Evolutionary conservation across 2,329 filamentous ascomycete species (phyloP).

Genomic region (Leptosphaerulina australis): DNA sequence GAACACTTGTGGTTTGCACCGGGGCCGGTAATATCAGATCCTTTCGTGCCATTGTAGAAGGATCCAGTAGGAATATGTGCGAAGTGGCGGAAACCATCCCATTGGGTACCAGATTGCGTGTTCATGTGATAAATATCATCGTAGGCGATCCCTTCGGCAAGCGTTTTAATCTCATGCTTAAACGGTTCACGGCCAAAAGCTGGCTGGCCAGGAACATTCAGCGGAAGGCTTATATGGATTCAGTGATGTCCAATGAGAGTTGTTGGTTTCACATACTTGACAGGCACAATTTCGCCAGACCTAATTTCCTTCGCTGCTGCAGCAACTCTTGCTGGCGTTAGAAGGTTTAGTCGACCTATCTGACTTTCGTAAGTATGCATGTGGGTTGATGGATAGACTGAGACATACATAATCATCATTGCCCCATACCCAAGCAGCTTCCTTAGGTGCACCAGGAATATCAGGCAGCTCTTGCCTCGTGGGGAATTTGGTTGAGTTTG

Average conservation of each 20-base stretch:
- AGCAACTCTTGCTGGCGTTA: conserved; percentile 62
- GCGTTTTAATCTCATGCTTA: conserved; percentile 59
- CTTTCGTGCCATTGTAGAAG: conserved; percentile 54
- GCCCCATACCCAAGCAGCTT: conserved; percentile 67
- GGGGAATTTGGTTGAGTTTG: conserved; percentile 59
- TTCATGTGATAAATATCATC: conserved; percentile 54
- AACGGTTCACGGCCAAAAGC: conserved; percentile 61
- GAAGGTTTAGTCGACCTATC: conserved; percentile 61
- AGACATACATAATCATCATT: conserved; percentile 57
- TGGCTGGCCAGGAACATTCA: conserved; percentile 59
- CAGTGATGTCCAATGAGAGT: background rate
- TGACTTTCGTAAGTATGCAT: conserved; percentile 26
- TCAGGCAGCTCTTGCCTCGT: conserved; percentile 59
- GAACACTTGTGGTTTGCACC: conserved; percentile 52
- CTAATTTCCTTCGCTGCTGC: conserved; percentile 60
- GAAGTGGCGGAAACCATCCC: conserved; percentile 55
- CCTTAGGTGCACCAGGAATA: conserved; percentile 59
- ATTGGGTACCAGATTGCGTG: conserved; percentile 54
- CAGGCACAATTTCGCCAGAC: conserved; percentile 61
- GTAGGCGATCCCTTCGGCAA: conserved; percentile 47
- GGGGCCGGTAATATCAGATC: conserved; percentile 50
- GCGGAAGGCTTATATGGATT: conserved; percentile 52
- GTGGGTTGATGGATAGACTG: background rate
- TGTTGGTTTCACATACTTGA: conserved; percentile 52
- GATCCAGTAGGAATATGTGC: conserved; percentile 47